phyloP scores from a whole-genome alignment of 1,284 basidiomycete species.

The Cryptococcus depauperatus region DNA sequence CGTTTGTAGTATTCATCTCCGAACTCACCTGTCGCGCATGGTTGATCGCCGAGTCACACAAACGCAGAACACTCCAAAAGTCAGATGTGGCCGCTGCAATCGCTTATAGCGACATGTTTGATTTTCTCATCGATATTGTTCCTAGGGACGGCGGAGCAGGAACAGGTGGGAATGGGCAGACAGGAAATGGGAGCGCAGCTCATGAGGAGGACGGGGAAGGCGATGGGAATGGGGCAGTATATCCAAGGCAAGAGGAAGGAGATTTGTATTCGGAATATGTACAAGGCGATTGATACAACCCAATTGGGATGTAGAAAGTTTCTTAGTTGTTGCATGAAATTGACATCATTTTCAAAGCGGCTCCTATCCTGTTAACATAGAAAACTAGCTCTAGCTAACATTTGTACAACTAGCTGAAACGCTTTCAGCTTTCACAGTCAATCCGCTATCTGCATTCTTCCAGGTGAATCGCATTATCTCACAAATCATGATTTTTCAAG shows the following conservation, averaged over 20 bases:
- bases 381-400: too few relatives aligned
- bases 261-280: conserved; percentile 17
- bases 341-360: too few relatives aligned
- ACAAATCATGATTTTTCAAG: too few relatives aligned
- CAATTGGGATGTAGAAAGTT: too few relatives aligned
- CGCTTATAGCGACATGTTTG: conserved; percentile 82
- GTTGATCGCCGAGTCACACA: conserved; percentile 86
- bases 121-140: conserved; percentile 86
- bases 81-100: conserved; percentile 85
- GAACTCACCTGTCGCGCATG: conserved; percentile 90
- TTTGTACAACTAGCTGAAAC: too few relatives aligned
- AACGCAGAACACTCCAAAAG: conserved; percentile 79
- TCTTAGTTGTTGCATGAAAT: too few relatives aligned
- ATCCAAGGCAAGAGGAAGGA: conserved; percentile 3
- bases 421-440: too few relatives aligned
- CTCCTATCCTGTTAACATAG: too few relatives aligned
- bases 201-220: conserved; percentile 2
- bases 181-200: conserved; percentile 2
- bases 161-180: conserved; percentile 4
- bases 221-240: not conserved
- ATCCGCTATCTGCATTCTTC: too few relatives aligned
- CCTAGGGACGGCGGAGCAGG: conserved; percentile 60
- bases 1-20: conserved; percentile 71
- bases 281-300: conserved; percentile 12
- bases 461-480: too few relatives aligned